Percentiles rank a stretch among this genome's conserved stretches.
These are phyloP conservation scores for Boletus insuetus DNA, from an alignment of 768 basidiomycete species.

Conservation along the genomic window DNA sequence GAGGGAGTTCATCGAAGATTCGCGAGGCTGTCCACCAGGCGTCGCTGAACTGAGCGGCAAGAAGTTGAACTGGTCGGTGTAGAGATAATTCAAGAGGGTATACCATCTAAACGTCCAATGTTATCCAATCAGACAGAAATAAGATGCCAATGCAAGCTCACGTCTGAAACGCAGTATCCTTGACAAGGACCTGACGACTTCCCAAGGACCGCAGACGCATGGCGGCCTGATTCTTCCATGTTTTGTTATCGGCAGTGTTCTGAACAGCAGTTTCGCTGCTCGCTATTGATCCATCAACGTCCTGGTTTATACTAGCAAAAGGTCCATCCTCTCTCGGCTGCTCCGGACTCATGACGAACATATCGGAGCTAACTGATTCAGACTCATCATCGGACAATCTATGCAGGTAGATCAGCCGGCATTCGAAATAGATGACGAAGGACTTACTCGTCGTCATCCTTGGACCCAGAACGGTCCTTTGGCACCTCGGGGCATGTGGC, in stretches of 20 bases:
- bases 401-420: not conserved
- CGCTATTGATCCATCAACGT: not conserved
- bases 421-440: not conserved
- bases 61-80: slow-evolving; percentile 35
- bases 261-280: slow-evolving; percentile 10
- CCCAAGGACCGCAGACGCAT: slow-evolving; percentile 13
- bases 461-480: not conserved
- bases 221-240: not conserved
- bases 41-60: slow-evolving; percentile 24
- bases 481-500: not conserved
- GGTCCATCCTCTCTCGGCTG: not conserved
- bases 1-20: slow-evolving; percentile 1
- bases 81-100: slow-evolving; percentile 39
- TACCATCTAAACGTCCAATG: slow-evolving; percentile 34
- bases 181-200: slow-evolving; percentile 26
- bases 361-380: slow-evolving; percentile 13
- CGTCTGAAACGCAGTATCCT: slow-evolving; percentile 29
- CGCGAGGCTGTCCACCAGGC: not conserved
- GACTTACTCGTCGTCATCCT: slow-evolving; percentile 10
- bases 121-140: not conserved
- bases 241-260: not conserved
- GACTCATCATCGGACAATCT: slow-evolving; percentile 8
- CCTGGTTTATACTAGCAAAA: not conserved
- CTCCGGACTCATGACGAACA: slow-evolving; percentile 20
- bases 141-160: not conserved